Conservation (phyloP, 2,329 filamentous ascomycete genomes). For the Elsinoe necatrix region DNA sequence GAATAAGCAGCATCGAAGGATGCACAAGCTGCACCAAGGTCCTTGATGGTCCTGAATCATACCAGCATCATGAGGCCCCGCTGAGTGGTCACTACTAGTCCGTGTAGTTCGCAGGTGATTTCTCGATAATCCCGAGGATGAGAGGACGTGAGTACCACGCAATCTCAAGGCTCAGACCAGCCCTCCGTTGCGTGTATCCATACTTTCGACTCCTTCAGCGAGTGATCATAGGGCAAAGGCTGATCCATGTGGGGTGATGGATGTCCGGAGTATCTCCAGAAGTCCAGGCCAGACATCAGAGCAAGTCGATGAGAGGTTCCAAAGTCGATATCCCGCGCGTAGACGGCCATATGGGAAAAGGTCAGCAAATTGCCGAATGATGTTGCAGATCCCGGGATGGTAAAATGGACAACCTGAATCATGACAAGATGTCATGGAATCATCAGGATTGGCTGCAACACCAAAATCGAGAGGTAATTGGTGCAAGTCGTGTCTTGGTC, state of each 20-base stretch:
- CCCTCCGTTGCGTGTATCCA: neutral
- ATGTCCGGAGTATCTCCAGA: constrained; percentile 2
- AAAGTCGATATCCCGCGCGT: neutral
- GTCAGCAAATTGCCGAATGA: constrained; percentile 9
- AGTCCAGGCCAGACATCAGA: neutral
- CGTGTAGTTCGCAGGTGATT: neutral
- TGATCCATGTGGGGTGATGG: neutral
- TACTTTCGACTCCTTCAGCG: neutral
- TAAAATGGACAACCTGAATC: neutral
- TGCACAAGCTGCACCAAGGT: constrained; percentile 9
- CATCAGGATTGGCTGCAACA: constrained; percentile 1
- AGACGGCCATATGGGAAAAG: neutral
- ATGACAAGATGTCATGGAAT: constrained; percentile 6
- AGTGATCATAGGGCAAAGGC: neutral
- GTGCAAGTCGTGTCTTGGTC: neutral
- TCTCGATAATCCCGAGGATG: neutral
- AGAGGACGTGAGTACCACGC: neutral
- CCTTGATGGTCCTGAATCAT: neutral
- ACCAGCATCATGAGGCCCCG: neutral
- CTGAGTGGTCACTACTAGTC: neutral
- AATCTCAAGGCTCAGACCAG: neutral
- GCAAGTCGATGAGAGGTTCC: neutral
- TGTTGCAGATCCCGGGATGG: neutral
- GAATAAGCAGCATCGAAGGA: constrained; percentile 4
- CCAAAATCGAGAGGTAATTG: neutral